Evolutionary conservation across 345 rosid species (phyloP).

Genomic region (Noccaea bulbosa): DNA sequence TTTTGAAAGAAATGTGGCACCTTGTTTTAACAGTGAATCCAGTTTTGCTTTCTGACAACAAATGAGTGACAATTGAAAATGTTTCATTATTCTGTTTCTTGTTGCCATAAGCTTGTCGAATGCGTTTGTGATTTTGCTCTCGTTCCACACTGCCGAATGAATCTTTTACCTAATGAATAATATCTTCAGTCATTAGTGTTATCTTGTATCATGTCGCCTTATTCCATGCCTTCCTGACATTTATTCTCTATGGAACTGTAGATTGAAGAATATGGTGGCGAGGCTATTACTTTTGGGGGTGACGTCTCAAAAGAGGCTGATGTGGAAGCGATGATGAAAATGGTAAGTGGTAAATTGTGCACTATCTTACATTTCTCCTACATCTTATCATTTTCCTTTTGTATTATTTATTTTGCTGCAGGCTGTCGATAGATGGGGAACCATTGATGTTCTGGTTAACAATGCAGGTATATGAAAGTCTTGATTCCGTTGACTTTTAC

Average conservation of each 20-base stretch:
- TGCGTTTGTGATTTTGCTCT: neutral
- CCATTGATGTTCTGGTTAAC: conserved; percentile 86
- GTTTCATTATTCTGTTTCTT: neutral
- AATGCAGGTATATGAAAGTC: conserved; percentile 75
- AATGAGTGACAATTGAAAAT: neutral
- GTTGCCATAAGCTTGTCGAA: conserved; percentile 18
- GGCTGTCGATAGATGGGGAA: conserved; percentile 97
- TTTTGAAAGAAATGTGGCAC: neutral
- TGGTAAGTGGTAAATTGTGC: conserved; percentile 55
- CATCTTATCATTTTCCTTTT: conserved; percentile 23
- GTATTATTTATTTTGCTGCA: conserved; percentile 41
- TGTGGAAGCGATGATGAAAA: conserved; percentile 93
- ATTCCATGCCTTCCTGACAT: conserved; percentile 3
- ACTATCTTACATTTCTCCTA: neutral
- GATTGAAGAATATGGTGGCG: conserved; percentile 92
- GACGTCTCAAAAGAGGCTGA: conserved; percentile 94
- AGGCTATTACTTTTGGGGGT: conserved; percentile 93
- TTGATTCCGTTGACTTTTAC: conserved; percentile 23
- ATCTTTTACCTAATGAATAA: neutral
- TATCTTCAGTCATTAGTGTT: neutral
- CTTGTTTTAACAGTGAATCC: conserved; percentile 1
- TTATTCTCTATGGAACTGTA: conserved; percentile 40
- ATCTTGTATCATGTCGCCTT: neutral
- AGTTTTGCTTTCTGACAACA: conserved; percentile 8
- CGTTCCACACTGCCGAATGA: neutral